These are phyloP conservation scores for Zymoseptoria passerinii DNA, from an alignment of 2,329 filamentous ascomycete species.

Conservation along the genomic window DNA sequence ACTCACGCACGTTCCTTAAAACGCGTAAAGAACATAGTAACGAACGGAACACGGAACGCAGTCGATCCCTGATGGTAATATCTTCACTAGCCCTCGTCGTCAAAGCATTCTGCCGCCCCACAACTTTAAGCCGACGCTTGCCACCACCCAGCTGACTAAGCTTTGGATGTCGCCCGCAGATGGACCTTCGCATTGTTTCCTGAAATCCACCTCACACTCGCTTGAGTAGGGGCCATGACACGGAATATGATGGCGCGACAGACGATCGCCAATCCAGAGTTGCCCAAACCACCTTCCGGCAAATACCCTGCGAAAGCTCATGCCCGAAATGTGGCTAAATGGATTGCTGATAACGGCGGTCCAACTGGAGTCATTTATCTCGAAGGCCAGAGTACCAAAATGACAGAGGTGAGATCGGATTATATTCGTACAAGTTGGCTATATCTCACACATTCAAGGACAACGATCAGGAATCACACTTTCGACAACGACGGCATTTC, in stretches of 20 bases:
- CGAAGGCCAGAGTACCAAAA: conserved; percentile 70
- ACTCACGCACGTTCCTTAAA: too few relatives aligned
- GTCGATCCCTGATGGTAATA: too few relatives aligned
- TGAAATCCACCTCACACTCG: not conserved
- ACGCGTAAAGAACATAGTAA: too few relatives aligned
- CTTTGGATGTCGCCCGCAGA: not conserved
- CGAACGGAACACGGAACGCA: too few relatives aligned
- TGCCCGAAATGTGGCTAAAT: conserved; percentile 71
- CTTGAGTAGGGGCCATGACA: conserved; percentile 9
- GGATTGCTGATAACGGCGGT: conserved; percentile 59
- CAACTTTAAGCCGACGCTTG: not conserved
- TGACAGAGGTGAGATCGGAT: conserved; percentile 56
- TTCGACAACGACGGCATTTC: conserved; percentile 66
- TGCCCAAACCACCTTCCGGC: conserved; percentile 32
- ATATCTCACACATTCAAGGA: conserved; percentile 42
- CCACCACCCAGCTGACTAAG: not conserved
- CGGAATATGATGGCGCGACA: conserved; percentile 16
- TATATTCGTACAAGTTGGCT: not conserved
- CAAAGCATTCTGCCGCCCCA: too few relatives aligned
- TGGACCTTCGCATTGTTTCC: not conserved
- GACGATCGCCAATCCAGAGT: conserved; percentile 29
- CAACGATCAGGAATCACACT: conserved; percentile 73
- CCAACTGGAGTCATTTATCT: conserved; percentile 73
- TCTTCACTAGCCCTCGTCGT: too few relatives aligned
- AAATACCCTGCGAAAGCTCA: conserved; percentile 82